Conservation (phyloP, 2,329 filamentous ascomycete genomes). For the Saccharata proteae region DNA sequence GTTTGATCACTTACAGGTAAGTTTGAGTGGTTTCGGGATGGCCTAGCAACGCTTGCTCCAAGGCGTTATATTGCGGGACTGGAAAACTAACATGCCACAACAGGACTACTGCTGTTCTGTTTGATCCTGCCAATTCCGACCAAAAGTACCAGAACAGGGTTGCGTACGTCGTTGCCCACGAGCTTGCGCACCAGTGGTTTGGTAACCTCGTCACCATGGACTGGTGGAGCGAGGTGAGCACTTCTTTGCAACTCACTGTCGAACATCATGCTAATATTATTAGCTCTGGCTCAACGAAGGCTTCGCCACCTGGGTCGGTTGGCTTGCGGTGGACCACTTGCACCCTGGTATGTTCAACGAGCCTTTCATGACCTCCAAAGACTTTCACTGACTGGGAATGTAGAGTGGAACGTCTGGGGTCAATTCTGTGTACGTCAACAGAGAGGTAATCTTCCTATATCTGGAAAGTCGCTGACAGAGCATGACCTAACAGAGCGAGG, state of each 20-base stretch:
- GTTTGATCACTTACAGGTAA: slow-evolving; percentile 77
- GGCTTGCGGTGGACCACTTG: slow-evolving; percentile 80
- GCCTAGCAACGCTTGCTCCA: background rate
- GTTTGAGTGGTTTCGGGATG: no score
- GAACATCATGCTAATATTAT: slow-evolving; percentile 1
- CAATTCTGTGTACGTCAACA: slow-evolving; percentile 68
- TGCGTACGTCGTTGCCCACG: slow-evolving; percentile 96
- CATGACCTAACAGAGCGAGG: slow-evolving; percentile 55
- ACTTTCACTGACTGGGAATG: slow-evolving; percentile 5
- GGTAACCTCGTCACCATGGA: slow-evolving; percentile 94
- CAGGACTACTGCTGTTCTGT: slow-evolving; percentile 81
- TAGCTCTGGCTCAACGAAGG: slow-evolving; percentile 84
- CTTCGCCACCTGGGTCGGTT: slow-evolving; percentile 97
- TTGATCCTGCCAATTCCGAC: slow-evolving; percentile 85
- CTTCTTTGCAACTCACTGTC: background rate
- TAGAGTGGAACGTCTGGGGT: slow-evolving; percentile 93
- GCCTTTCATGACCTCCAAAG: background rate
- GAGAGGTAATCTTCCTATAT: slow-evolving; percentile 37
- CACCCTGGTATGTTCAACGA: slow-evolving; percentile 51
- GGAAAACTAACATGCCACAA: slow-evolving; percentile 6
- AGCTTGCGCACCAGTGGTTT: slow-evolving; percentile 94
- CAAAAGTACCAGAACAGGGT: slow-evolving; percentile 84
- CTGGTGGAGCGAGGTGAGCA: slow-evolving; percentile 67
- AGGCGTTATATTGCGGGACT: no score
- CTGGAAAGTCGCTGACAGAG: slow-evolving; percentile 20